Percentiles rank a stretch among this genome's conserved stretches.
These are phyloP conservation scores for Forsythia viridissima DNA, from an alignment of 257 asterid species.

Conservation along the genomic window DNA sequence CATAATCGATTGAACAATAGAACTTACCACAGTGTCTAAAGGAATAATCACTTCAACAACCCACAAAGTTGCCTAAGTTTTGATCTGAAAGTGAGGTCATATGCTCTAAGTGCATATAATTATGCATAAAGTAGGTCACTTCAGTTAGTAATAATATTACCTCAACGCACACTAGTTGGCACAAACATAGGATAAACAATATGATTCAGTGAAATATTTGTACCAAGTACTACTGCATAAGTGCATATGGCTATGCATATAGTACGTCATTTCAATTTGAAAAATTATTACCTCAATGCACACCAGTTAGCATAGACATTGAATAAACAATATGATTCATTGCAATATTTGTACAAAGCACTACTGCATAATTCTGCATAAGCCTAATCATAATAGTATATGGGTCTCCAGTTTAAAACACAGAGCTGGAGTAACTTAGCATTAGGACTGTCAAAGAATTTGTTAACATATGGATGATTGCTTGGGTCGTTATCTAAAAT, in stretches of 20 bases:
- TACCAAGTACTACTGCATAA: neutral
- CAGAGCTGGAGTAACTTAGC: conserved; percentile 49
- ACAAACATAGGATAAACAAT: neutral
- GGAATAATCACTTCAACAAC: no score
- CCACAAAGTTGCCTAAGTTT: no score
- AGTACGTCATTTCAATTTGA: neutral
- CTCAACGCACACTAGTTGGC: neutral
- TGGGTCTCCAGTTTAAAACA: neutral
- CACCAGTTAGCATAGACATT: no score
- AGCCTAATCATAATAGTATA: no score
- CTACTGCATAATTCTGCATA: neutral
- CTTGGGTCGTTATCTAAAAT: conserved; percentile 54
- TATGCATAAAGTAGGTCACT: no score
- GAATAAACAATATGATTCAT: neutral
- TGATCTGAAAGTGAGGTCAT: no score
- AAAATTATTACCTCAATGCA: no score
- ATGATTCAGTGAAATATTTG: conserved; percentile 6
- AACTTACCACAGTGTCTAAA: no score
- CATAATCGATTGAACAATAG: no score
- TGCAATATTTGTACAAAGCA: neutral
- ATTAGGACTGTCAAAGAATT: conserved; percentile 47
- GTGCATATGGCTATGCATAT: no score
- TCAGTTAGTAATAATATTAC: no score
- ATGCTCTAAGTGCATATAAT: no score
- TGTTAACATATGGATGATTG: conserved; percentile 51